Base-by-base conservation (phyloP, 78 protist species). In the Emiliania huxleyi region DNA sequence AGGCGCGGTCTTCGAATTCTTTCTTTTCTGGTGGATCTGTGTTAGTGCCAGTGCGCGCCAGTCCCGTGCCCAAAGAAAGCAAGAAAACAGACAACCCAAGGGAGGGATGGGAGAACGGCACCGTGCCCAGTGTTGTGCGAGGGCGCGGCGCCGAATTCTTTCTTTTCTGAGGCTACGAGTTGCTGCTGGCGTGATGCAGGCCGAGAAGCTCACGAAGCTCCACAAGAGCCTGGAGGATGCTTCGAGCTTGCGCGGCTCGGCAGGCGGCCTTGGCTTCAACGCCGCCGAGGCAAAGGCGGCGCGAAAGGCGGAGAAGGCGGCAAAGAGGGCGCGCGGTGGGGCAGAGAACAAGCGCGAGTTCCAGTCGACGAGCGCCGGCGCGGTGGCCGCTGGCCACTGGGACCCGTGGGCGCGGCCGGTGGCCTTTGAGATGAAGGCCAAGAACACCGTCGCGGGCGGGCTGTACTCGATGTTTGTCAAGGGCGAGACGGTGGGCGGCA, bases 381-480 rank as follows among this genome's bases (percentile, higher is more conserved):
- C 83, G 43, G 42, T 73, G 2, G 83, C 83, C 1, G 83, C 83
- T 29, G 83, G 83, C 44, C 83, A 73, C 83, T 73, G 83, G 83
- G 83, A 73, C 43, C 83, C 83, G 42, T 73, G 83, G 83, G 83
- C 83, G 21, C 37, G 83, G 21, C 83, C 83, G 37, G 83, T 73
- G 25, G 83, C 2, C 19, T 73, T 35, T 37, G 42, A 73, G 42
- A 29, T 73, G 83, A 73, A 73, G 83, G 42, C 37, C 2, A 18
- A 2, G 43, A 73, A 73, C 83, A 73, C 44, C 33, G 3, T 2
- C 18, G 83, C 42, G 12, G 83, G 83, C 42, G 42, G 44, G 37
- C 42, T 73, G 21, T 35, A 29, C 18, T 37, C 83, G 33, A 73
- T 73, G 83, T 73, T 73, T 73, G 83, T 73, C 33, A 2, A 35